Base-by-base conservation (phyloP, 1,284 basidiomycete genomes). In the Meira miltonrushii region DNA sequence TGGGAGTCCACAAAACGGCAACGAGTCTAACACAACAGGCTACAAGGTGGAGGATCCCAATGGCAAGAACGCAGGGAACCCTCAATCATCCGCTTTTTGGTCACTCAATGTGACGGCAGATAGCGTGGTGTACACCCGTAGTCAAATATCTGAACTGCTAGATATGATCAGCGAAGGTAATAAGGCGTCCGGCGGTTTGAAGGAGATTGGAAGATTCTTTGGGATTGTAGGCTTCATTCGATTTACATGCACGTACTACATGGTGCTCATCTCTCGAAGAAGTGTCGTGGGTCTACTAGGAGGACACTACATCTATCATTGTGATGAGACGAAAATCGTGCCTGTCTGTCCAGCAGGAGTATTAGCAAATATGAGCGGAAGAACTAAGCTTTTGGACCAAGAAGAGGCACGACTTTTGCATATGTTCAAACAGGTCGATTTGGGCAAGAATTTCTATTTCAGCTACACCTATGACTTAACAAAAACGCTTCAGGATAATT, bases 361-460 rank as follows among this genome's bases (percentile, higher is more conserved):
- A 1, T 43, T 77, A 1, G 59, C 72, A 2, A 64, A 55, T 2
- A 40, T 74, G 15, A 65, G 67, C 5, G 71, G 69, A 1, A 64
- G 74, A 1, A 67, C 64, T 38, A 78, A 76, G 62, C 47, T 63
- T 2, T 54, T 65, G 41, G 75, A 78, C n/a, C 68, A 71, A 50
- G 71, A 75, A 33, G 73, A 75, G 43, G 59, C 58, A 48, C 81
- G 83, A 37, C 78, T 92, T 40, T 86, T 95, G 79, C 88, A 87
- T 62, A 86, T 89, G n/a, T 99, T 98, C 82, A 92, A 92, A 76
- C 91, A 94, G 78, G 93, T 98, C 2, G 95, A 99, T 71, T 85
- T 98, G 82, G 89, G 89, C 51, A 97, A 98, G 81, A 97, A 98
- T 80, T 98, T 98, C 78, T 99, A 98, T 81, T 98, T 98, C 79